Percentiles rank a stretch among this genome's conserved stretches.
Evolutionary conservation across 805 yeast genomes (phyloP).

Genomic region (Komagataella pastoris): DNA sequence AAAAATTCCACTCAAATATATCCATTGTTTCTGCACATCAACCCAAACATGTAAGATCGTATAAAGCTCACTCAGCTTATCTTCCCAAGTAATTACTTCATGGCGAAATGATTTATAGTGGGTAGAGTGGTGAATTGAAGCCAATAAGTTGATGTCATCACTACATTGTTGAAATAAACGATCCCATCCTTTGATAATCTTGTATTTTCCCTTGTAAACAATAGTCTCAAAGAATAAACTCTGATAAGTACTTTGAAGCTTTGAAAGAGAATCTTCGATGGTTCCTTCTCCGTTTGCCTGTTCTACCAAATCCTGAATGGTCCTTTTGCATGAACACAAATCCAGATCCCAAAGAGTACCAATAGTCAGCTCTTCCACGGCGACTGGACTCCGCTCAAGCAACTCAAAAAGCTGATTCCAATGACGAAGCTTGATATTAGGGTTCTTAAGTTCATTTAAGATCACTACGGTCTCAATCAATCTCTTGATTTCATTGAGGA

Average conservation of each 20-base stretch:
- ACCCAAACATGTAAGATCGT: slow-evolving; percentile 57
- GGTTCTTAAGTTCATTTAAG: slow-evolving; percentile 36
- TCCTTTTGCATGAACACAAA: slow-evolving; percentile 26
- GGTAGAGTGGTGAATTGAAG: slow-evolving; percentile 61
- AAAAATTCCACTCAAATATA: slow-evolving; percentile 72
- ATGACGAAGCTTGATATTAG: slow-evolving; percentile 49
- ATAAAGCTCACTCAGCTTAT: slow-evolving; percentile 34
- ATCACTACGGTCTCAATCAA: slow-evolving; percentile 23
- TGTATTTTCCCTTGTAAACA: slow-evolving; percentile 34
- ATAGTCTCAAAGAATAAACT: slow-evolving; percentile 35
- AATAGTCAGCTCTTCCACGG: slow-evolving; percentile 22
- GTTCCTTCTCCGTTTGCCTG: slow-evolving; percentile 65
- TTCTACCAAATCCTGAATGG: slow-evolving; percentile 33
- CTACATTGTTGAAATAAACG: slow-evolving; percentile 39
- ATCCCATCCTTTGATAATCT: slow-evolving; percentile 60
- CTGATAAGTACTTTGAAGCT: slow-evolving; percentile 46
- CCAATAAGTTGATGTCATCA: slow-evolving; percentile 47
- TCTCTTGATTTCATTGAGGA: slow-evolving; percentile 31
- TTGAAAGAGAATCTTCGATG: slow-evolving; percentile 40
- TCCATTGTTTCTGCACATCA: slow-evolving; percentile 83
- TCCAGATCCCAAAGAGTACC: slow-evolving; percentile 53
- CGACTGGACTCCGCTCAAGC: slow-evolving; percentile 1
- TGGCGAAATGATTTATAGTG: slow-evolving; percentile 48
- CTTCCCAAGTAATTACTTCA: slow-evolving; percentile 40
- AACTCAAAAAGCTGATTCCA: slow-evolving; percentile 36